phyloP scores from a whole-genome alignment of 495 filamentous ascomycete genomes.

The Clohesyomyces aquaticus region DNA sequence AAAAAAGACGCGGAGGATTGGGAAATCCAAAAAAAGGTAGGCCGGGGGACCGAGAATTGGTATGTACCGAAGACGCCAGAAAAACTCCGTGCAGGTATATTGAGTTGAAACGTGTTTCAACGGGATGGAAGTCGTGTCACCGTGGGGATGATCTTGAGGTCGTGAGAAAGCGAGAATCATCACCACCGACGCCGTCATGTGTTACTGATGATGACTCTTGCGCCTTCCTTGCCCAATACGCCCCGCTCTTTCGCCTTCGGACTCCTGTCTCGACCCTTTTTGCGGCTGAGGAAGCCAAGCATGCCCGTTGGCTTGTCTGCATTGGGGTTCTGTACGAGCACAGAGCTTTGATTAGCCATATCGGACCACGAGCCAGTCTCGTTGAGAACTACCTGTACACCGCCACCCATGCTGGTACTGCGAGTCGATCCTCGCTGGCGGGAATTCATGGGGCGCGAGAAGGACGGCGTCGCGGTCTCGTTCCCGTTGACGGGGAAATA shows the following conservation, averaged over 20 bases:
- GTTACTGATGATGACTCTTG: conserved; percentile 67
- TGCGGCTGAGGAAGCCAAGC: conserved; percentile 84
- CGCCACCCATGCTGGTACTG: conserved; percentile 77
- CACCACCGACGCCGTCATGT: conserved; percentile 18
- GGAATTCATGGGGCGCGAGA: conserved; percentile 42
- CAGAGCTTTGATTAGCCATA: conserved; percentile 78
- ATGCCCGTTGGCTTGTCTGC: conserved; percentile 66
- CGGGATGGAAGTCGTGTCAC: conserved; percentile 25
- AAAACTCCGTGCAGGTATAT: conserved; percentile 30
- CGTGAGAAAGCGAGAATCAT: conserved; percentile 2
- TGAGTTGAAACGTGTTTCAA: conserved; percentile 1
- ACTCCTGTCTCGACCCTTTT: conserved; percentile 87
- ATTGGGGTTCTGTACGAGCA: conserved; percentile 68
- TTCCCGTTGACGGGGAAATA: conserved; percentile 51
- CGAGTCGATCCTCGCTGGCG: conserved; percentile 55
- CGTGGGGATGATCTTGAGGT: conserved; percentile 2
- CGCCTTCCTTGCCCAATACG: conserved; percentile 93
- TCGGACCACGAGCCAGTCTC: conserved; percentile 88
- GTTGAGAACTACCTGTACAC: conserved; percentile 87
- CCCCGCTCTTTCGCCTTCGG: conserved; percentile 93
- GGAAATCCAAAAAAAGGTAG: background rate
- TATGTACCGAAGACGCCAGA: conserved; percentile 25
- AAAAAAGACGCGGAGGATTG: background rate
- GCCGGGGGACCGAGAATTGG: conserved; percentile 8
- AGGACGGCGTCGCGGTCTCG: conserved; percentile 32